Percentiles rank a stretch among this genome's conserved stretches.
phyloP scores from a whole-genome alignment of 805 yeast genomes.

The Saccharomycopsis sp. region DNA sequence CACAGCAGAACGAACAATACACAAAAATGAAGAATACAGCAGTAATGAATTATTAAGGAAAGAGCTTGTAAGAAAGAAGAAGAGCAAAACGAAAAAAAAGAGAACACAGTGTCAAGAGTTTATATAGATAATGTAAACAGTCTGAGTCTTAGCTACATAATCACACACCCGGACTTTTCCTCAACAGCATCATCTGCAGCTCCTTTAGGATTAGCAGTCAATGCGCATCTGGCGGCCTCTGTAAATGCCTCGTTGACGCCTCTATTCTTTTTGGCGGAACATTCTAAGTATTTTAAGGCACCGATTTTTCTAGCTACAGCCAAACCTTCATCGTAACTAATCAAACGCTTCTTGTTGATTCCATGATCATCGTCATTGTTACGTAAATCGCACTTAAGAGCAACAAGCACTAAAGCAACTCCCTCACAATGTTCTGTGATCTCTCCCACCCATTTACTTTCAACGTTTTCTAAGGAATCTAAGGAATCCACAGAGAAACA shows the following conservation, averaged over 20 bases:
- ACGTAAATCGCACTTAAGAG: constrained; percentile 90
- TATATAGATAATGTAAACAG: too few species aligned
- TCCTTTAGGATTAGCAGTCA: constrained; percentile 82
- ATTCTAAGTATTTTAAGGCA: constrained; percentile 89
- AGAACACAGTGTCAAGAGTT: too few species aligned
- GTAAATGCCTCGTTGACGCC: constrained; percentile 99
- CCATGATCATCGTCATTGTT: constrained; percentile 43
- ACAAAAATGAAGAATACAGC: too few species aligned
- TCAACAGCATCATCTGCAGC: constrained; percentile 37
- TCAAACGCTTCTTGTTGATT: constrained; percentile 41
- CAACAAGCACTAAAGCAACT: constrained; percentile 87
- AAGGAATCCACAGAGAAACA: constrained; percentile 92
- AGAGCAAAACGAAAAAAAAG: too few species aligned
- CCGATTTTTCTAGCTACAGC: constrained; percentile 90
- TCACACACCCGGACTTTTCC: constrained; percentile 31
- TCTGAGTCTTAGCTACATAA: constrained; percentile 37
- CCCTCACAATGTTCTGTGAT: constrained; percentile 96
- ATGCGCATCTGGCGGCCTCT: constrained; percentile 96
- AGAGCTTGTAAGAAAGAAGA: too few species aligned
- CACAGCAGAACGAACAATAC: too few species aligned
- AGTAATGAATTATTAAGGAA: too few species aligned
- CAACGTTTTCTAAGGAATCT: constrained; percentile 92
- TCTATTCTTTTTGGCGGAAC: constrained; percentile 92
- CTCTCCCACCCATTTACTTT: constrained; percentile 95
- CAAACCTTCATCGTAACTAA: constrained; percentile 89